These are phyloP conservation scores for Pythium rishiriense DNA, from an alignment of 352 stramenopile genomes.

Conservation along the genomic window DNA sequence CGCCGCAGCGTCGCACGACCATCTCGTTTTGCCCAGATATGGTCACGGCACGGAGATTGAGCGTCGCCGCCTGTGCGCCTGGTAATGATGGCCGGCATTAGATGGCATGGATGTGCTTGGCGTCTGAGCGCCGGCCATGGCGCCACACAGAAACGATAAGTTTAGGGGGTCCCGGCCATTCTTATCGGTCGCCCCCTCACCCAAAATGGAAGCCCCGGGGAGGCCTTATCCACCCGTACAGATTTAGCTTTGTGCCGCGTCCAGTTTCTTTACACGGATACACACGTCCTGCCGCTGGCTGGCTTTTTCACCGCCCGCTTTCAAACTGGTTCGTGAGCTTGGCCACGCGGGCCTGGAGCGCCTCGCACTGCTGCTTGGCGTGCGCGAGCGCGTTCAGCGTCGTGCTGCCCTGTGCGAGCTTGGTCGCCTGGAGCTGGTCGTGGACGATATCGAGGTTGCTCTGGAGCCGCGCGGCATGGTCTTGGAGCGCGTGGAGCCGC, in stretches of 20 bases:
- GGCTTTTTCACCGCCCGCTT: not conserved
- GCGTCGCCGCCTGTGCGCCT: no score
- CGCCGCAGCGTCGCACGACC: not conserved
- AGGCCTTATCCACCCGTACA: no score
- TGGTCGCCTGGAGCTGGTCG: conserved; percentile 39
- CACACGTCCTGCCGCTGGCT: no score
- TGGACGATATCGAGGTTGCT: conserved; percentile 54
- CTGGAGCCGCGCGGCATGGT: conserved; percentile 36
- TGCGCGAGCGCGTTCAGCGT: conserved; percentile 19
- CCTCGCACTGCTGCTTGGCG: conserved; percentile 10
- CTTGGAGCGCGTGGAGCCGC: conserved; percentile 41
- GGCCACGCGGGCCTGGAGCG: conserved; percentile 13
- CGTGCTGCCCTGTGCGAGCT: conserved; percentile 8
- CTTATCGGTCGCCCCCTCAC: not conserved
- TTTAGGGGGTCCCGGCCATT: not conserved
- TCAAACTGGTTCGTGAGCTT: conserved; percentile 16
- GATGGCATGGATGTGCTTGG: no score
- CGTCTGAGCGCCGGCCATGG: no score
- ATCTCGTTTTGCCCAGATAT: no score
- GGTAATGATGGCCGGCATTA: not conserved
- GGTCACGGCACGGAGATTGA: no score
- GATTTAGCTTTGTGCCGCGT: no score
- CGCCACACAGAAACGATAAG: no score
- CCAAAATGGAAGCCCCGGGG: conserved; percentile 4
- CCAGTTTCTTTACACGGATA: no score